A percentile compares a stretch with the other conserved stretches of the same genome.
Evolutionary conservation across 179 eudicot genomes (phyloP).

Genomic region (Beta corolliflora): DNA sequence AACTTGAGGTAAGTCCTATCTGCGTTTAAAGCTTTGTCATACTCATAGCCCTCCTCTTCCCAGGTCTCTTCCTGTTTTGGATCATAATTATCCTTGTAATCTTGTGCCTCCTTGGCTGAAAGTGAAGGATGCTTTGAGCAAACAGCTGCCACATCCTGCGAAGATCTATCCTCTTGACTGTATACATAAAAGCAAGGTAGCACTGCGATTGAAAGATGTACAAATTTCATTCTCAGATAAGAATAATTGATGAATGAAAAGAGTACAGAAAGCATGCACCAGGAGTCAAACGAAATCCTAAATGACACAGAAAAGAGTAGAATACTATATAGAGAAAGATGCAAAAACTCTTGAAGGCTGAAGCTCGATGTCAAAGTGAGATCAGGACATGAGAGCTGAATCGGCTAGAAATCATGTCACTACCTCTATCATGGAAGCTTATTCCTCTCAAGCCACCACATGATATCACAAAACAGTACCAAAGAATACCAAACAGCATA

Average conservation of each 20-base stretch:
- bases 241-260: background rate
- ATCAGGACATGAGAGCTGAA: background rate
- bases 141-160: conserved; percentile 40
- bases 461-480: background rate
- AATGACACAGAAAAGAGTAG: background rate
- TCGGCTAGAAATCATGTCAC: background rate
- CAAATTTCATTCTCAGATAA: background rate
- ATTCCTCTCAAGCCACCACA: background rate
- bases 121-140: conserved; percentile 41
- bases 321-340: background rate
- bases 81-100: conserved; percentile 35
- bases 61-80: conserved; percentile 56
- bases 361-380: background rate
- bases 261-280: background rate
- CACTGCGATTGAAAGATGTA: conserved; percentile 50
- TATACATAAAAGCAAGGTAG: conserved; percentile 83
- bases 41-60: conserved; percentile 83
- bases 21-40: conserved; percentile 76
- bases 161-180: conserved; percentile 52
- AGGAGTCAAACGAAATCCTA: background rate
- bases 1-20: conserved; percentile 94
- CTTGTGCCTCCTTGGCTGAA: conserved; percentile 41
- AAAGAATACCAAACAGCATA: background rate
- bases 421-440: background rate
- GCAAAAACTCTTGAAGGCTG: background rate